A percentile compares a stretch with the other conserved stretches of the same genome.
These are phyloP conservation scores for Mycosphaerella sp. DNA, from an alignment of 2,329 filamentous ascomycete species.

Conservation along the genomic window DNA sequence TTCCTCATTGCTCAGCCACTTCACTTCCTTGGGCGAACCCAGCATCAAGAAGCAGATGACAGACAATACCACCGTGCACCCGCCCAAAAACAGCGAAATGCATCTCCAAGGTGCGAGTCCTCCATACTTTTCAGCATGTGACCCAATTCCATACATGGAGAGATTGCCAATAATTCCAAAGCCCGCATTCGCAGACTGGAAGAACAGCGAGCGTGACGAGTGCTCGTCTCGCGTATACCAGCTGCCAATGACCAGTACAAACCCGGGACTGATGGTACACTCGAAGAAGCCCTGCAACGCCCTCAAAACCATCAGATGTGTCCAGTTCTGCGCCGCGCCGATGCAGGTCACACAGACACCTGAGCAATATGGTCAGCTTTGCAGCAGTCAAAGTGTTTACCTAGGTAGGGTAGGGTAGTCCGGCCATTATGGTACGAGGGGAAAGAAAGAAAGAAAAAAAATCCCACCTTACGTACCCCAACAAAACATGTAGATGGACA, in stretches of 20 bases:
- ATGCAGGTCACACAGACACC: conserved; percentile 29
- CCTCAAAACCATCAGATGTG: conserved; percentile 34
- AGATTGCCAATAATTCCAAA: conserved; percentile 31
- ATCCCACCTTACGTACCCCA: conserved; percentile 20
- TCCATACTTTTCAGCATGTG: conserved; percentile 22
- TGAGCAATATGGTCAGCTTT: neutral
- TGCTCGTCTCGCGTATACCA: conserved; percentile 37
- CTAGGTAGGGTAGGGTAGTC: no score
- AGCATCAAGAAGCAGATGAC: conserved; percentile 28
- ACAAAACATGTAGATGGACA: conserved; percentile 35
- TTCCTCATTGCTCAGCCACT: conserved; percentile 27
- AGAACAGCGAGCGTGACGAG: conserved; percentile 33
- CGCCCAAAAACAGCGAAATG: conserved; percentile 29
- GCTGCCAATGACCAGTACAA: conserved; percentile 33
- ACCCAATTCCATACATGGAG: conserved; percentile 28
- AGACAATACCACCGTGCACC: conserved; percentile 24
- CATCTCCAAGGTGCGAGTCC: conserved; percentile 28
- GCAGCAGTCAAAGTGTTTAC: no score
- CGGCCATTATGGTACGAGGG: no score
- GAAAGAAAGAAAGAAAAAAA: neutral
- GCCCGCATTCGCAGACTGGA: conserved; percentile 36
- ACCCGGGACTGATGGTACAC: conserved; percentile 36
- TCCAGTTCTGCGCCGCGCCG: conserved; percentile 32
- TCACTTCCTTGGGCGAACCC: conserved; percentile 29
- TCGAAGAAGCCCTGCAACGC: conserved; percentile 37